Evolutionary conservation across 2,329 filamentous ascomycete genomes (phyloP), one percentile per base, ranked within the genome.

Genomic region (Ampelomyces quisqualis): DNA sequence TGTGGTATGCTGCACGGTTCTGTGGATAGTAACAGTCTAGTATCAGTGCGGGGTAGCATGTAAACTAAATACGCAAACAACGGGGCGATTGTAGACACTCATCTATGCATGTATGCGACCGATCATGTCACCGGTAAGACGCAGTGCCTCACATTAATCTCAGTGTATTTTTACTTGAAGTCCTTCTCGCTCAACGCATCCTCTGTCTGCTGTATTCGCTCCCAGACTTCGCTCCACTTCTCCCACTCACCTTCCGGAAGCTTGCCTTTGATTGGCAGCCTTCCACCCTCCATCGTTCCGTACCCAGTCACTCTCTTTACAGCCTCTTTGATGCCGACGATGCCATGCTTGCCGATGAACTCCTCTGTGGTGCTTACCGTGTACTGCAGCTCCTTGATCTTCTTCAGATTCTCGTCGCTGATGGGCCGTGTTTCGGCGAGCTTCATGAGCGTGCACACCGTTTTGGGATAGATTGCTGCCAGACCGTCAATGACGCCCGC

Each of bases 401-500:
- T 76, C 28, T 70, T 62, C 5, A 77, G 57, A 4, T 64, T 63
- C 37, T 70, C 49, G 8, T 64, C 54, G 31, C 49, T 59, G 8
- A 65, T 56, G 1, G 59, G 57, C 57, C 60, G 61, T 38, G 68
- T 59, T 53, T 73, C 70, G 4, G 63, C 67, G 7, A 82, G 62
- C 28, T 76, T 70, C 64, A 77, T 84, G 3, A 86, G 70, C 14
- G 73, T 68, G 23, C 82, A 77, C 1, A 85, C 73, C 0, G 78
- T 76, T 57, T 79, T 78, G 11, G 82, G 82, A 63, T 82, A 85
- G 67, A 84, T 77, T 9, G 78, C 80, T 2, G 82, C 81, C 15
- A 84, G 72, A 11, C 81, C 83, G 47, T 86, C 83, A 44, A 86
- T 85, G 17, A 81, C 80, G 11, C 82, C 82, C 5, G 78, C 80